A percentile compares a stretch with the other conserved stretches of the same genome.
phyloP scores from a whole-genome alignment of 352 stramenopile species.

The Paralagenidium karlingii region DNA sequence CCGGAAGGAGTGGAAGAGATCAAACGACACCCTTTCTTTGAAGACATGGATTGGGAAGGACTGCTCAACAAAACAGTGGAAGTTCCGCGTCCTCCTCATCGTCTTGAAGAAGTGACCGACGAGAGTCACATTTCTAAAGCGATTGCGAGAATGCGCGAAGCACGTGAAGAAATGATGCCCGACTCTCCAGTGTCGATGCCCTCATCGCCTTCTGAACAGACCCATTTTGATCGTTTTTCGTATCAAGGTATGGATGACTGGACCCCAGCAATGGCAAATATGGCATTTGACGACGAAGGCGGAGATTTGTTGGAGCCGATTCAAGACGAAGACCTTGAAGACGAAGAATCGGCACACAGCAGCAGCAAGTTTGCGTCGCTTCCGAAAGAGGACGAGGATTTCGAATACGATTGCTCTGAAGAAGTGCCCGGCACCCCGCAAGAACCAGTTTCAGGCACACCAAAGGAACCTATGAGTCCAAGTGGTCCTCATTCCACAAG shows the following conservation, averaged over 20 bases:
- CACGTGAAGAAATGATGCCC: constrained; percentile 56
- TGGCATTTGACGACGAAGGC: constrained; percentile 43
- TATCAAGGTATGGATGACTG: constrained; percentile 48
- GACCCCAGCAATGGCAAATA: constrained; percentile 48
- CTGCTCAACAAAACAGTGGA: constrained; percentile 41
- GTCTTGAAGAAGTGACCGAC: constrained; percentile 57
- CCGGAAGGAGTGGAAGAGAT: constrained; percentile 54
- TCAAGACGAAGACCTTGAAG: constrained; percentile 22
- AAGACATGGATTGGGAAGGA: constrained; percentile 55
- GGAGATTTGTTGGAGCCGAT: constrained; percentile 33
- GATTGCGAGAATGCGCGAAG: constrained; percentile 56
- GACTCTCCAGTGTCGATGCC: constrained; percentile 53
- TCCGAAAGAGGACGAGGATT: too few species aligned
- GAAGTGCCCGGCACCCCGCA: too few species aligned
- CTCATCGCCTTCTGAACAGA: constrained; percentile 46
- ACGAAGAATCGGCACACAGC: too few species aligned
- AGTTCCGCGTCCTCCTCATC: constrained; percentile 51
- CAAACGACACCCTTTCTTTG: constrained; percentile 55
- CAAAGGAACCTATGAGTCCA: too few species aligned
- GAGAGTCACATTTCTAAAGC: constrained; percentile 46
- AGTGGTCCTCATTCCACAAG: too few species aligned
- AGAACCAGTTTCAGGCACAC: too few species aligned
- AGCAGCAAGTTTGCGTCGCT: too few species aligned
- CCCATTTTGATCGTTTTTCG: constrained; percentile 66
- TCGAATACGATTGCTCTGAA: too few species aligned